These are phyloP conservation scores for Alternaria sp. DNA, from an alignment of 2,329 filamentous ascomycete species.

Conservation along the genomic window DNA sequence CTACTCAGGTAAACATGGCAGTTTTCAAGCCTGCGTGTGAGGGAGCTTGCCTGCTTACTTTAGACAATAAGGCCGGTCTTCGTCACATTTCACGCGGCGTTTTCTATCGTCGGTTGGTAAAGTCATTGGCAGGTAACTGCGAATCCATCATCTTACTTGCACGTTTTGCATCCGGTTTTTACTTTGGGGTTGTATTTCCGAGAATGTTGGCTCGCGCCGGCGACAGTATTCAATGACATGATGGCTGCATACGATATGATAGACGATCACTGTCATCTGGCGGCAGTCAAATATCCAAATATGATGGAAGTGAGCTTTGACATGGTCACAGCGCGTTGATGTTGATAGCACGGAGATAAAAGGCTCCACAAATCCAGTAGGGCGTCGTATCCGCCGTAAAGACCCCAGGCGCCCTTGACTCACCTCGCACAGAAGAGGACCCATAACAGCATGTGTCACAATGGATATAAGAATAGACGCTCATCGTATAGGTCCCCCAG, in stretches of 20 bases:
- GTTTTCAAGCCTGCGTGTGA: too few species aligned
- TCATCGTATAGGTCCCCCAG: not conserved
- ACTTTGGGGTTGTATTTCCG: slow-evolving; percentile 13
- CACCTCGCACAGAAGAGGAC: not conserved
- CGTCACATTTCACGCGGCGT: not conserved
- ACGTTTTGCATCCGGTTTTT: slow-evolving; percentile 34
- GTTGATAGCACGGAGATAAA: not conserved
- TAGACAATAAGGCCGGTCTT: not conserved
- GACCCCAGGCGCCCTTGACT: not conserved
- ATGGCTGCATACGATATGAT: not conserved
- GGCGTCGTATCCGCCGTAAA: not conserved
- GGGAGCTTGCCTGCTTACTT: not conserved
- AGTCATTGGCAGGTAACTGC: not conserved
- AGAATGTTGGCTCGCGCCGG: not conserved
- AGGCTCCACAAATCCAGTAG: not conserved
- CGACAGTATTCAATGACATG: not conserved
- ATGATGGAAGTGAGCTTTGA: not conserved
- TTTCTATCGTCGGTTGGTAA: not conserved
- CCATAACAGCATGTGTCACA: not conserved
- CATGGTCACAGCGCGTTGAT: not conserved
- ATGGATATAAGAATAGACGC: too few species aligned
- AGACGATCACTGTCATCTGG: not conserved
- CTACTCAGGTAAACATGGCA: not conserved
- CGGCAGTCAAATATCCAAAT: not conserved
- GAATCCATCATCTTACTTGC: slow-evolving; percentile 24